phyloP scores from a whole-genome alignment of 140 eudicot species.

The Ambrosia hybrid region DNA sequence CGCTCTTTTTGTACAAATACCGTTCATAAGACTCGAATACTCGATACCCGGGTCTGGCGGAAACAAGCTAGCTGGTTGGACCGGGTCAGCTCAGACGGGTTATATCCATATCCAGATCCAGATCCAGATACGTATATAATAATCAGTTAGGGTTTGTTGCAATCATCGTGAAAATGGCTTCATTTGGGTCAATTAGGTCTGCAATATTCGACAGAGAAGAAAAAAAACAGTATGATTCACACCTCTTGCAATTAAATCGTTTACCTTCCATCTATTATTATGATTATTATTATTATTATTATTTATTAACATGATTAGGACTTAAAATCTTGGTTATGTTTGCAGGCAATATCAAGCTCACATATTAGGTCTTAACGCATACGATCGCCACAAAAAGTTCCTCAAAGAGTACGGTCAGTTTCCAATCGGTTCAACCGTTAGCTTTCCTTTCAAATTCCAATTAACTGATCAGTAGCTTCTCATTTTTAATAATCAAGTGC shows the following conservation, averaged over 20 bases:
- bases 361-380: constrained; percentile 89
- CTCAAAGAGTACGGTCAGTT: constrained; percentile 76
- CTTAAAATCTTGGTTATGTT: no score
- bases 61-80: no score
- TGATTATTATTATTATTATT: no score
- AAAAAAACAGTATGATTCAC: constrained; percentile 57
- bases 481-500: not conserved
- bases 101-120: no score
- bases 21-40: no score
- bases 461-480: not conserved
- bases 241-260: not conserved
- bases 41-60: no score
- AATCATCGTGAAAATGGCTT: constrained; percentile 45
- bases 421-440: not conserved
- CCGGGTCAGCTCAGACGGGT: no score
- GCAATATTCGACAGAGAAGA: constrained; percentile 65
- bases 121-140: no score
- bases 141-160: no score
- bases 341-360: constrained; percentile 93
- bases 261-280: not conserved
- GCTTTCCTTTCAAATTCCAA: not conserved
- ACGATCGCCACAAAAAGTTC: constrained; percentile 89
- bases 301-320: not conserved
- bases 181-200: constrained; percentile 67
- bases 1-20: no score